Evolutionary conservation across 1,139 yeast species (phyloP), one percentile per base, ranked within the genome.

Genomic region (Candida pseudocylindracea): DNA sequence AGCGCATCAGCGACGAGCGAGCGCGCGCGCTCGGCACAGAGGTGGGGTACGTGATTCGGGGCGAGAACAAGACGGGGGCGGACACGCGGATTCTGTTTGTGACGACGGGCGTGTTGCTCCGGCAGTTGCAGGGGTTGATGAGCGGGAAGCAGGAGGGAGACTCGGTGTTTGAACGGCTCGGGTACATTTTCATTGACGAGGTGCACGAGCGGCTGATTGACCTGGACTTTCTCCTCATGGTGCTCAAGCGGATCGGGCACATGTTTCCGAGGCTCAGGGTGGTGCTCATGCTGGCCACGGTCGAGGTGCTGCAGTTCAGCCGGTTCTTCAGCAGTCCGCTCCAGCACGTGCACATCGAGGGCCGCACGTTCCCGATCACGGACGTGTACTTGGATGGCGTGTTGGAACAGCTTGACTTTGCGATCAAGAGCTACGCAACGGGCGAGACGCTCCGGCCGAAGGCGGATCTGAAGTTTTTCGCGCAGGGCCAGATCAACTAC

Each of bases 131-230:
- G 46, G 48, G 46, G 32, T 41, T 53, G 35, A 30, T 41, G 2
- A 34, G 45, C 4, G 36, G 35, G 8, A 32, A 37, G 2, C 34
- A 40, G 7, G 35, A 42, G 4, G 37, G 34, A 7, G 37, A 42
- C 11, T 45, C 53, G 1, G 54, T 70, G 32, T 60, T 81, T 36
- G 60, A 64, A n/a, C 56, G 66, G 35, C 51, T 74, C 30, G 67
- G 67, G 12, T 80, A 75, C 42, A 63, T 85, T 24, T 71, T 88
- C 31, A 71, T 88, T 32, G 98, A 88, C 56, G 98, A 88, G 52
- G 96, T 88, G 10, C 98, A 88, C 46, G 98, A 88, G 51, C 57
- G 96, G 40, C 81, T 95, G 0, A 68, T 88, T 33, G 96, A 88
- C 44, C 72, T 91, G 38, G 96, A 88, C 49, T 72, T 85, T 38